A percentile compares a stretch with the other conserved stretches of the same genome.
Evolutionary conservation across 352 stramenopile species (phyloP).

Genomic region (Elongisporangium prolatum): DNA sequence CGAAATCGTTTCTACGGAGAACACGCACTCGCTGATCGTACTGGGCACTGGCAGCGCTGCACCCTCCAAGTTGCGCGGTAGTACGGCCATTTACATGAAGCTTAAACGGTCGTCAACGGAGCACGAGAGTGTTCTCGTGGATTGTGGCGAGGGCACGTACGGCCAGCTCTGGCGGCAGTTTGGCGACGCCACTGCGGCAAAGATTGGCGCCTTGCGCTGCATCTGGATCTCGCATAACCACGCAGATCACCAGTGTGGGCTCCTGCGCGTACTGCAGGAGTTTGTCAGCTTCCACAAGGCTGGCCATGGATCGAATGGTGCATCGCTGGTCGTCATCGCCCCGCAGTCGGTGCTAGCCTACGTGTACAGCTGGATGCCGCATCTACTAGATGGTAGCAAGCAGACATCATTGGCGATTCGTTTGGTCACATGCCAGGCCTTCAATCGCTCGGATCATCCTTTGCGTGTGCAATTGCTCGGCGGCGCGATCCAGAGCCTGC

Average conservation of each 20-base stretch:
- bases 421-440: conserved; percentile 41
- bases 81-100: conserved; percentile 91
- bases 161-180: conserved; percentile 87
- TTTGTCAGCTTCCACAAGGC: conserved; percentile 28
- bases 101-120: conserved; percentile 17
- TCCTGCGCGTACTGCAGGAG: conserved; percentile 88
- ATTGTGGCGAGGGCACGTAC: conserved; percentile 94
- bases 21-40: conserved; percentile 70
- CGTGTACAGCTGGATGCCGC: conserved; percentile 39
- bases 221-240: conserved; percentile 98
- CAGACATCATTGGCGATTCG: conserved; percentile 9
- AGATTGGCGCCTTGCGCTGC: conserved; percentile 66
- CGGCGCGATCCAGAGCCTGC: conserved; percentile 25
- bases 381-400: conserved; percentile 7
- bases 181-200: conserved; percentile 25
- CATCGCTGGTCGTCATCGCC: conserved; percentile 34
- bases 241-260: conserved; percentile 95
- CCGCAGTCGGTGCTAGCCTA: conserved; percentile 56
- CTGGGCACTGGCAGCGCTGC: conserved; percentile 95
- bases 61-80: conserved; percentile 96
- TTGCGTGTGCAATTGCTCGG: conserved; percentile 21
- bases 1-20: not conserved
- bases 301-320: not conserved
- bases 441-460: conserved; percentile 36
- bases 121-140: conserved; percentile 80